Base-by-base conservation (phyloP, 176 grass and related monocot species). In the Oryza glaberrima region DNA sequence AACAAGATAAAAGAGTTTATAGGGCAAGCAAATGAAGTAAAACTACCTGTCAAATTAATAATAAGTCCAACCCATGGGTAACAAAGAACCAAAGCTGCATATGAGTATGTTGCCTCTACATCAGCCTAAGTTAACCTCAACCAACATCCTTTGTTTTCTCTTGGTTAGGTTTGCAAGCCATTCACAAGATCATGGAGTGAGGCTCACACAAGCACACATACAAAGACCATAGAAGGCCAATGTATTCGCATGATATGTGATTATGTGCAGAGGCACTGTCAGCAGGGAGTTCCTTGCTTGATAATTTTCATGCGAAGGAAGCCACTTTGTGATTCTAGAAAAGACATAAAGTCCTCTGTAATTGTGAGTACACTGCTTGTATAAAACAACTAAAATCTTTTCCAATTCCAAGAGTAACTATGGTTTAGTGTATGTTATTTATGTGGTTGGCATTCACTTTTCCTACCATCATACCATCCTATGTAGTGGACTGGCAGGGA, bases 11-110 rank as follows among this genome's bases (percentile, higher is more conserved):
- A 40, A 9, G 45, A 52, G 14, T 16, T 52, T 17, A 35, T 35
- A 73, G 17, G 68, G 34, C 25, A 72, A 32, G 14, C 17, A 88
- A 84, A 66, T 19, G 52, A 82, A 82, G 32, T 76, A 82, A 82
- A 82, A 36, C 11, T 61, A 79, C 40, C 14, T 52, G 36, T 38
- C 69, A 75, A 74, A 70, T 84, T 75, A 35, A 23, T 23, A 19
- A 19, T 35, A 8, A 67, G 46, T 71, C 19, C 47, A 86, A 81
- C 23, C 35, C 4, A 75, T 5, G 16, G 46, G 36, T 13, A 44
- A 46, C 28, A 17, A 70, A 70, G 46, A 58, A 82, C 40, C 72
- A 65, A 58, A 58, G 68, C 1, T 47, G 23, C 54, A n/a, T n/a
- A 70, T 17, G 30, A 7, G 44, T 68, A 30, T 58, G 73, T 32